These are phyloP conservation scores for Xerocomus potaroensis DNA, from an alignment of 768 basidiomycete species.

Conservation along the genomic window DNA sequence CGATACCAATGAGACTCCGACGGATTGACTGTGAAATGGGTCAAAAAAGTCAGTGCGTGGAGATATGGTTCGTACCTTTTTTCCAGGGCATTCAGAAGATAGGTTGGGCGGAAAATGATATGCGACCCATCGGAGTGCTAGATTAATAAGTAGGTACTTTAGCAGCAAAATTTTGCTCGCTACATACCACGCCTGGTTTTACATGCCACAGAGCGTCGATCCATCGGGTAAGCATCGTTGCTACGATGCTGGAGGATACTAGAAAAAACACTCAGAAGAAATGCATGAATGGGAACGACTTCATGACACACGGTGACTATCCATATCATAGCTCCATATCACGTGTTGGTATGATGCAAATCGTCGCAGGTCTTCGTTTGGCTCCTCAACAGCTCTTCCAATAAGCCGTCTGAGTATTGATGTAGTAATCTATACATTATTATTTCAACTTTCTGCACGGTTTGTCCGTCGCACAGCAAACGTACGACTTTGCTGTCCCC, in stretches of 20 bases:
- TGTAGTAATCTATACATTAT: constrained; percentile 9
- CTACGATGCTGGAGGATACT: constrained; percentile 32
- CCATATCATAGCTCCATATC: constrained; percentile 44
- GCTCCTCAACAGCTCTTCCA: constrained; percentile 33
- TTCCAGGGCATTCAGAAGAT: constrained; percentile 35
- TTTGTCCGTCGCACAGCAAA: not conserved
- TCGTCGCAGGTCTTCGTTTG: constrained; percentile 37
- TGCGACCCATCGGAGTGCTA: constrained; percentile 34
- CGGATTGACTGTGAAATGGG: constrained; percentile 37
- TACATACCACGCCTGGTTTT: constrained; percentile 9
- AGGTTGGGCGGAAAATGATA: constrained; percentile 42
- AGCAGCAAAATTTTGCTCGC: not conserved
- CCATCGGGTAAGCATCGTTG: constrained; percentile 44
- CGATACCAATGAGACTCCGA: constrained; percentile 36
- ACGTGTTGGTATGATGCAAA: constrained; percentile 54
- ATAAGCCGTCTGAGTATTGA: constrained; percentile 36
- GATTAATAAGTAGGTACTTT: constrained; percentile 2
- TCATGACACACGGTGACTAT: constrained; percentile 35
- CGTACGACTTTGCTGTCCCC: constrained; percentile 17
- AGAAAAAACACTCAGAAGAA: constrained; percentile 1
- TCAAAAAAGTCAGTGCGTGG: not conserved
- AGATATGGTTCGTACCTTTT: constrained; percentile 36
- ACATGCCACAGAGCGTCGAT: constrained; percentile 46
- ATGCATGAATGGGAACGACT: not conserved
- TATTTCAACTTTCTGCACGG: not conserved